phyloP scores from a whole-genome alignment of 257 asterid species.

The Rehmannia glutinosa region DNA sequence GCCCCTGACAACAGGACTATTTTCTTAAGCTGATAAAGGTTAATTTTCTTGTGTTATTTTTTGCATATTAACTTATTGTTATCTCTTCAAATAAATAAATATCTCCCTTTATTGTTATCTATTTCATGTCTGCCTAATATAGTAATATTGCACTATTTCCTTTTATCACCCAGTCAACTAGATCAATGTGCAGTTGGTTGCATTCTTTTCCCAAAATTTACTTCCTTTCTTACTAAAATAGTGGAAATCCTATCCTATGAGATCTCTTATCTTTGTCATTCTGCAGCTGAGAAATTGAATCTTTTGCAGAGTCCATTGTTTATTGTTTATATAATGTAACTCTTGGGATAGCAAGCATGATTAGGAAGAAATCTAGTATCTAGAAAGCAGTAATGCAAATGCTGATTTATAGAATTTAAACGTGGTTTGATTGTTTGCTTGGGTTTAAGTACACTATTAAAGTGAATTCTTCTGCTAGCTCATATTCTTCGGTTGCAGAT shows the following conservation, averaged over 20 bases:
- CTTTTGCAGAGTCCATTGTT: not conserved
- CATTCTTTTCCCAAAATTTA: not conserved
- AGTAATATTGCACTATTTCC: not conserved
- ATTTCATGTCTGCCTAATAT: not conserved
- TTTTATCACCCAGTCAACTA: not conserved
- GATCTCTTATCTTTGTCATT: not conserved
- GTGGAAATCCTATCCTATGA: not conserved
- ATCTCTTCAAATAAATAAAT: not conserved
- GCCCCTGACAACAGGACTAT: too few relatives aligned
- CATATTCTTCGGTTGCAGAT: constrained; percentile 38
- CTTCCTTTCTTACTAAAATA: not conserved
- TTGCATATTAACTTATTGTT: not conserved
- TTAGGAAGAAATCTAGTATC: not conserved
- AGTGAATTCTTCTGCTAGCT: constrained; percentile 6
- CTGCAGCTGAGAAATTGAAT: not conserved
- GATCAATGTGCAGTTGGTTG: not conserved
- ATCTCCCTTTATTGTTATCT: not conserved
- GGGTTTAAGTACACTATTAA: not conserved
- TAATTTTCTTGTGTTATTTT: not conserved
- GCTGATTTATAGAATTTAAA: constrained; percentile 2
- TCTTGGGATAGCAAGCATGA: not conserved
- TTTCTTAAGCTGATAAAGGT: not conserved
- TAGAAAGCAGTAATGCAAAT: not conserved
- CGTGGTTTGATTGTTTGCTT: not conserved
- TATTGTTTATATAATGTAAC: not conserved